Base-by-base conservation (phyloP, 164 flowering plant genomes). In the Berberis vulgaris region DNA sequence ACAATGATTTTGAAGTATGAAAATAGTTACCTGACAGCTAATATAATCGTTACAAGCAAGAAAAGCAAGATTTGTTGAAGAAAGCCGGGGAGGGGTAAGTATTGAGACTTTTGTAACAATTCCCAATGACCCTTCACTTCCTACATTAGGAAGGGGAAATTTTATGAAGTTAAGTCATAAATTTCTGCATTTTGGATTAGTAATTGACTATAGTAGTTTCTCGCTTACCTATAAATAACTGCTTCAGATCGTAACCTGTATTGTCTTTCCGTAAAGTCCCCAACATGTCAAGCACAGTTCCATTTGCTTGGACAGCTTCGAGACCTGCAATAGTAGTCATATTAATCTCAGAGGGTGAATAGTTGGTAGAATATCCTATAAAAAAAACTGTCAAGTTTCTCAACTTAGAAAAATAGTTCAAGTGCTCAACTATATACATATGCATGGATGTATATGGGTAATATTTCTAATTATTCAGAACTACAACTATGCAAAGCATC, bases 81-180 rank as follows among this genome's bases (percentile, higher is more conserved):
- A 77, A 62, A 91, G 77, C 80, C 83, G 87, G 52, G 86, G 84
- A 60, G 97, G 97, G 7, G 96, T 85, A 63, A 91, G 93, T 71
- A 94, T 83, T 45, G 99, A 87, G 67, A 94, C 86, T 76, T 87
- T 94, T 54, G 97, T 91, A 49, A 91, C 78, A 73, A 94, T 80
- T 41, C 99, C 99, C 73, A 91, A 72, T 40, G 99, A 84, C 61
- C 99, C 99, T 81, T 94, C 99, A 84, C 99, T 87, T 63, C 99
- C 99, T 94, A 73, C 63, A 73, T 41, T 54, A 71, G 63, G 45
- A 49, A 65, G 47, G 43, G 26, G 26, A 26, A 26, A 59, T 60
- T 40, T 6, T 49, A 69, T 43, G 55, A 26, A 59, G 52, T 57
- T 53, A 12, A 8, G 53, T 45, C 61, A 46, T 54, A 49, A 44